These are phyloP conservation scores for Puccinia coronata DNA, from an alignment of 1,284 basidiomycete genomes.

Conservation along the genomic window DNA sequence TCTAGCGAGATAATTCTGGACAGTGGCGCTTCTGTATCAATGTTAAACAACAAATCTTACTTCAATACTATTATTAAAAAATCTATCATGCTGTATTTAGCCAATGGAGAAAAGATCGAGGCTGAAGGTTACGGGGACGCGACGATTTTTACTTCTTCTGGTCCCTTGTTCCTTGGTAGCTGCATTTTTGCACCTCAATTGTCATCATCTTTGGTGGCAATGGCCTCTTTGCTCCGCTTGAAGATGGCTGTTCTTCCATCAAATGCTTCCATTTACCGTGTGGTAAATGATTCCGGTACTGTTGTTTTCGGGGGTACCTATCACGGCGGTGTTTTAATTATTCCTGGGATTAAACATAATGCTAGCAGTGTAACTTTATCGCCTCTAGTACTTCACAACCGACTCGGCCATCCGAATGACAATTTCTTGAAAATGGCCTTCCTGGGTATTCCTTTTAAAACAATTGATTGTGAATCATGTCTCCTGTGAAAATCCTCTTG, in stretches of 20 bases:
- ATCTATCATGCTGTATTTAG: neutral
- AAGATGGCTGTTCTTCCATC: neutral
- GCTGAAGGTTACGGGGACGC: conserved; percentile 15
- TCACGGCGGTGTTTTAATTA: neutral
- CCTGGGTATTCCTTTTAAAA: neutral
- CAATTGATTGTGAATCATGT: conserved; percentile 11
- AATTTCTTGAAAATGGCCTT: neutral
- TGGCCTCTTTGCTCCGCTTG: neutral
- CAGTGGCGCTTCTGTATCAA: neutral
- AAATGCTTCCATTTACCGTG: neutral
- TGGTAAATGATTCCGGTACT: neutral
- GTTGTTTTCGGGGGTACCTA: neutral
- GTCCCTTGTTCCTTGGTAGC: neutral
- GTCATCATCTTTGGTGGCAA: neutral
- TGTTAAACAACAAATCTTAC: neutral
- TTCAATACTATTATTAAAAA: neutral
- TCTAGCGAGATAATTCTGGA: neutral
- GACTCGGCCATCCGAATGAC: neutral
- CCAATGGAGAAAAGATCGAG: neutral
- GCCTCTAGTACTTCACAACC: no score
- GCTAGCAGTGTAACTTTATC: no score
- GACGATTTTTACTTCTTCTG: neutral
- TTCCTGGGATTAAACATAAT: neutral
- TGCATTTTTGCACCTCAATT: neutral
- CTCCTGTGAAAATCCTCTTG: neutral